Conservation (phyloP, 2,329 filamentous ascomycete species). For the Microcyclospora pomicola region DNA sequence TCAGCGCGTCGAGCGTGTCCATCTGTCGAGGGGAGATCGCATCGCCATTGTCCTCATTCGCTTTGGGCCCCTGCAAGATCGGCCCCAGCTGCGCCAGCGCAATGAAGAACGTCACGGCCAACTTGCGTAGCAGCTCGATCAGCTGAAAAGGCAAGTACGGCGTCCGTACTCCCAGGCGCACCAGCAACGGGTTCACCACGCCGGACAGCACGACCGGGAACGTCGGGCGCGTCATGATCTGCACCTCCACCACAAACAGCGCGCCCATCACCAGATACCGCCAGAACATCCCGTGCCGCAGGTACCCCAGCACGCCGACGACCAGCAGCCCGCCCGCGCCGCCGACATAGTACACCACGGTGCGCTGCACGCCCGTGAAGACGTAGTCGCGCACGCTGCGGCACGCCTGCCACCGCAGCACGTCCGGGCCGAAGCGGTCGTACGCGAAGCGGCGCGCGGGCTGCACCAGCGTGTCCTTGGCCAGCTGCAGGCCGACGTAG, state of each 20-base stretch:
- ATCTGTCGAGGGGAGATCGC: slow-evolving; percentile 46
- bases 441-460: slow-evolving; percentile 71
- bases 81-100: slow-evolving; percentile 71
- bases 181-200: slow-evolving; percentile 35
- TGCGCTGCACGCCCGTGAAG: slow-evolving; percentile 46
- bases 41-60: slow-evolving; percentile 5
- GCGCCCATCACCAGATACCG: slow-evolving; percentile 38
- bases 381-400: slow-evolving; percentile 61
- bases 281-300: slow-evolving; percentile 50
- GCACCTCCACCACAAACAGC: slow-evolving; percentile 43
- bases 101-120: slow-evolving; percentile 67
- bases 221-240: slow-evolving; percentile 41
- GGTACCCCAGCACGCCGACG: slow-evolving; percentile 51
- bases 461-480: slow-evolving; percentile 69
- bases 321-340: slow-evolving; percentile 46
- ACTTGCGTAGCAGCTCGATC: slow-evolving; percentile 59
- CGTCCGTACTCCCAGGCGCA: slow-evolving; percentile 31
- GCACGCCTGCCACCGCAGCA: slow-evolving; percentile 52
- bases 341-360: slow-evolving; percentile 47
- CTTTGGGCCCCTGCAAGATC: slow-evolving; percentile 35
- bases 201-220: slow-evolving; percentile 30
- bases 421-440: slow-evolving; percentile 68
- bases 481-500: slow-evolving; percentile 73
- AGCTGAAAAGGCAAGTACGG: slow-evolving; percentile 77
- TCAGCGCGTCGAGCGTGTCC: slow-evolving; percentile 49